phyloP scores from a whole-genome alignment of 2,329 filamentous ascomycete species.

The Diaporthe ampelina region DNA sequence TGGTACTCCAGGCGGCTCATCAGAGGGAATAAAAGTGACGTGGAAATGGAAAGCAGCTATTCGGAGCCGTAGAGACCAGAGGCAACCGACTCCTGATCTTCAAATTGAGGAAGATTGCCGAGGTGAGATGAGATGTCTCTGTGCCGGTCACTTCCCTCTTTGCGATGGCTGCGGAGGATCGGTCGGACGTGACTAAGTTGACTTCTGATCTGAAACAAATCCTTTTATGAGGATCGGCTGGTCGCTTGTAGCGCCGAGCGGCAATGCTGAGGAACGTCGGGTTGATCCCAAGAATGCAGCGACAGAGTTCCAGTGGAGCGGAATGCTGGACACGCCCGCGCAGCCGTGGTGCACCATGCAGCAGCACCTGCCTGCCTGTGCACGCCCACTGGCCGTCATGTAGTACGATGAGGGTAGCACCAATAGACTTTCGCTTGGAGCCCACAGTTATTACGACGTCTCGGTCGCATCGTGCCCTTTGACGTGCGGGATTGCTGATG shows the following conservation, averaged over 20 bases:
- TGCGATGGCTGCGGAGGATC: constrained; percentile 24
- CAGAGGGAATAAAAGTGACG: neutral
- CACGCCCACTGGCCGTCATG: neutral
- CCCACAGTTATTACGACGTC: constrained; percentile 24
- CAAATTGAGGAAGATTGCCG: constrained; percentile 25
- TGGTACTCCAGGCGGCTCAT: neutral
- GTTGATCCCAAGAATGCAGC: constrained; percentile 26
- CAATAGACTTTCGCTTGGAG: constrained; percentile 25
- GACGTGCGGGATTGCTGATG: constrained; percentile 39
- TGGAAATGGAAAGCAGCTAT: constrained; percentile 16
- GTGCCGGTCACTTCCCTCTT: constrained; percentile 25
- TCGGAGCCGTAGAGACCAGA: constrained; percentile 18
- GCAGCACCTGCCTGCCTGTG: constrained; percentile 16
- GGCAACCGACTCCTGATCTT: constrained; percentile 35
- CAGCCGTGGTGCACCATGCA: constrained; percentile 19
- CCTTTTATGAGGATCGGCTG: constrained; percentile 40
- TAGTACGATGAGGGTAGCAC: neutral
- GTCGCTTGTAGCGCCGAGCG: constrained; percentile 28
- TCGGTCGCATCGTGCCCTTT: constrained; percentile 33
- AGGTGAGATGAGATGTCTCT: constrained; percentile 37
- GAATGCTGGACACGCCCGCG: constrained; percentile 19
- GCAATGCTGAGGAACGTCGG: constrained; percentile 24
- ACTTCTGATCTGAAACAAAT: constrained; percentile 39
- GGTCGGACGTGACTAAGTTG: constrained; percentile 35
- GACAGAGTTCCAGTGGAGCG: constrained; percentile 27